A percentile compares a stretch with the other conserved stretches of the same genome.
These are phyloP conservation scores for Venturia pyrina DNA, from an alignment of 2,329 filamentous ascomycete species.

Conservation along the genomic window DNA sequence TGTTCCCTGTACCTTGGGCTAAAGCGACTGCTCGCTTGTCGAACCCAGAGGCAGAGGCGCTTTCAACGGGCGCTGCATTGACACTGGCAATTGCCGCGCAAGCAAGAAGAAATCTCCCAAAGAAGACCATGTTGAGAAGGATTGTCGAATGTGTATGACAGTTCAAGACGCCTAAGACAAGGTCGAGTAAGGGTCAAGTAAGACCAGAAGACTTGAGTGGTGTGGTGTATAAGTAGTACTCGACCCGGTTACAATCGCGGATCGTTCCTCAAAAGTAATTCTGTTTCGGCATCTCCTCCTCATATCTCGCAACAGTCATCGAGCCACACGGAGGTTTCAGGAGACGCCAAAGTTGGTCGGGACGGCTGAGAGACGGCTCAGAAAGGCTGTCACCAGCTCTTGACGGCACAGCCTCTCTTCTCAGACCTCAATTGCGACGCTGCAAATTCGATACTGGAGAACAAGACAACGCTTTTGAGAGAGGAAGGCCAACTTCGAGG, in stretches of 20 bases:
- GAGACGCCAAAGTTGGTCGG: background rate
- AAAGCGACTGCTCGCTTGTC: background rate
- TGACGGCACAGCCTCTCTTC: too few species aligned
- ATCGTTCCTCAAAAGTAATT: background rate
- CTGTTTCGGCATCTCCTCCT: background rate
- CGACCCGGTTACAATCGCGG: background rate
- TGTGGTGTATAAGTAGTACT: background rate
- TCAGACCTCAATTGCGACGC: background rate
- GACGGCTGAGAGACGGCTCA: background rate
- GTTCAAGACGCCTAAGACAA: too few species aligned
- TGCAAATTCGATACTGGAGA: background rate
- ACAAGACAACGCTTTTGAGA: background rate
- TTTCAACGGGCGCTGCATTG: background rate
- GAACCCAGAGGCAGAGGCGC: background rate
- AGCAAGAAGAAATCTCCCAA: slow-evolving; percentile 28
- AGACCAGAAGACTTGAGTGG: too few species aligned
- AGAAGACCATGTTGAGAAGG: background rate
- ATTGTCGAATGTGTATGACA: background rate
- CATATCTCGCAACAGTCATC: background rate
- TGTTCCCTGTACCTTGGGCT: slow-evolving; percentile 16
- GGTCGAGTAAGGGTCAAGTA: too few species aligned
- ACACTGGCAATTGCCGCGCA: background rate
- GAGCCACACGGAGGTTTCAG: background rate
- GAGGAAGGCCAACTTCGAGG: background rate
- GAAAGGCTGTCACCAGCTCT: too few species aligned